Conservation (phyloP, 1,284 basidiomycete genomes). For the Exobasidium cylindrosporum region DNA sequence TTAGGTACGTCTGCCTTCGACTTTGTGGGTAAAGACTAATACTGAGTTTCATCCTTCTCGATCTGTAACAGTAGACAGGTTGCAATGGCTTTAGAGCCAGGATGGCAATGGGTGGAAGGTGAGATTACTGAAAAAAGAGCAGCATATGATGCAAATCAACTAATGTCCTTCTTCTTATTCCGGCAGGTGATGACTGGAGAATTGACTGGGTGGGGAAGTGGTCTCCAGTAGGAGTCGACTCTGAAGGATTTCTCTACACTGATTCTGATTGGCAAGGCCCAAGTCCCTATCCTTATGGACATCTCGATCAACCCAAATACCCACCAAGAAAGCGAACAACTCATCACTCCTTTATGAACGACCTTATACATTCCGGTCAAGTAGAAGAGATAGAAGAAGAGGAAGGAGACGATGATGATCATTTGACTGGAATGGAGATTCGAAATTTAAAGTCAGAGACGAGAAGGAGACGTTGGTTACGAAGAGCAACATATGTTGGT, state of each 20-base stretch:
- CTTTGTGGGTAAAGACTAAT: neutral
- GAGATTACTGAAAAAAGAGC: neutral
- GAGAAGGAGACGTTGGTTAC: constrained; percentile 8
- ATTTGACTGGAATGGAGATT: constrained; percentile 7
- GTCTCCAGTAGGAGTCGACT: constrained; percentile 49
- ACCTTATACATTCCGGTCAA: neutral
- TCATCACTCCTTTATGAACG: neutral
- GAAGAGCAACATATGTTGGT: constrained; percentile 1
- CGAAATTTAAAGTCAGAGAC: constrained; percentile 7
- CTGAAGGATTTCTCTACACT: constrained; percentile 51
- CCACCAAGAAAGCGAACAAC: constrained; percentile 9
- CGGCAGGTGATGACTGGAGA: constrained; percentile 47
- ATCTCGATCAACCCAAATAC: constrained; percentile 14
- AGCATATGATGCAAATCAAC: neutral
- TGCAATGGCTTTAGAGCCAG: constrained; percentile 40
- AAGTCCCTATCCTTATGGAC: constrained; percentile 47
- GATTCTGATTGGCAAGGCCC: constrained; percentile 50
- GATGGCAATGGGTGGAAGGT: constrained; percentile 48
- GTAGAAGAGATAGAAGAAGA: neutral
- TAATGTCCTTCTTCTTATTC: neutral
- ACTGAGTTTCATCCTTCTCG: neutral
- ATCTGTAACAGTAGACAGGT: constrained; percentile 35
- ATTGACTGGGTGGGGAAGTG: constrained; percentile 53
- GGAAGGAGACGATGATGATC: constrained; percentile 3
- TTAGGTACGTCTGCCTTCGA: constrained; percentile 27